phyloP scores from a whole-genome alignment of 1,139 yeast genomes.

The Geotrichum carabidarum region DNA sequence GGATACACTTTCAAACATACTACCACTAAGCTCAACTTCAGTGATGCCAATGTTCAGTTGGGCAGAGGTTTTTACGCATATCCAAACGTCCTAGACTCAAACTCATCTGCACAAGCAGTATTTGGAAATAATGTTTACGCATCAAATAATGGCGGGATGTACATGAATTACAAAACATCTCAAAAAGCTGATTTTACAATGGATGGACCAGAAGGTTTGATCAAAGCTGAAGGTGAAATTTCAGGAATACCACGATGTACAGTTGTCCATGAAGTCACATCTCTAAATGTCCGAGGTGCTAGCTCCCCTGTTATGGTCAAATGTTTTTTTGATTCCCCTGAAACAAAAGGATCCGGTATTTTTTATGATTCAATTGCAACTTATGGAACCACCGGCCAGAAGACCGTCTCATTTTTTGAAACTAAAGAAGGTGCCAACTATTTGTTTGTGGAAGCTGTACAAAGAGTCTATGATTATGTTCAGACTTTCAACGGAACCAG shows the following conservation, averaged over 20 bases:
- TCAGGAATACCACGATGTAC: constrained; percentile 1
- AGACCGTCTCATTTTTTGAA: background rate
- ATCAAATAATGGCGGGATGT: background rate
- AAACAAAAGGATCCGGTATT: background rate
- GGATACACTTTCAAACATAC: background rate
- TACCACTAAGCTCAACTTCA: background rate
- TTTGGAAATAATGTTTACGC: constrained; percentile 5
- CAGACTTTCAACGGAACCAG: background rate
- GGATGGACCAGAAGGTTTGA: constrained; percentile 1
- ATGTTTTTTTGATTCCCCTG: background rate
- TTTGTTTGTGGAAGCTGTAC: constrained; percentile 2
- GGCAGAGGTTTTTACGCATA: background rate
- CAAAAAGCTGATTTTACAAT: background rate
- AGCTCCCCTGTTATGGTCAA: background rate
- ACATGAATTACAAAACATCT: background rate
- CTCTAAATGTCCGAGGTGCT: background rate
- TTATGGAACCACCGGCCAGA: background rate
- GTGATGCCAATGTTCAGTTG: background rate
- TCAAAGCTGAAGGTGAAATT: background rate
- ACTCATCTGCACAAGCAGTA: background rate
- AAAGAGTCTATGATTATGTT: background rate
- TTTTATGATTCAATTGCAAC: background rate
- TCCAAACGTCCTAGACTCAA: constrained; percentile 1
- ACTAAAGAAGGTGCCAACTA: constrained; percentile 5
- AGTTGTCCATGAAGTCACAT: background rate